Conservation (phyloP, 2,329 filamentous ascomycete genomes). For the Paraphaeosphaeria minitans region DNA sequence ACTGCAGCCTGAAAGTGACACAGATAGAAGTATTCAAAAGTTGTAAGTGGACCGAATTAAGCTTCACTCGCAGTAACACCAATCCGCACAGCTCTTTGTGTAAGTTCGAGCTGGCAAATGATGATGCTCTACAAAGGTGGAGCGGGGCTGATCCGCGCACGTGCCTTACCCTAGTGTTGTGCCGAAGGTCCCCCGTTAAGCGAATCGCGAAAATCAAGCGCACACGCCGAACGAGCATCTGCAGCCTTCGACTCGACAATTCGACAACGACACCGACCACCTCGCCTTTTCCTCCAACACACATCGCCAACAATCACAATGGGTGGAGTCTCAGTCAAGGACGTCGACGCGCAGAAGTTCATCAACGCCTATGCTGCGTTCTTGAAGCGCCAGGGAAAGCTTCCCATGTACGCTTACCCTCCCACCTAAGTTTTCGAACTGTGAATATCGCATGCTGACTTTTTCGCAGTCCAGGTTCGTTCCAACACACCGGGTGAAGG, state of each 20-base stretch:
- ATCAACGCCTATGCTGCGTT: constrained; percentile 84
- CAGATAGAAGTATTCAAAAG: no score
- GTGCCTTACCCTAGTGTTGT: background rate
- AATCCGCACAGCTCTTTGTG: background rate
- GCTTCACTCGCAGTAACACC: background rate
- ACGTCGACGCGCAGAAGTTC: constrained; percentile 90
- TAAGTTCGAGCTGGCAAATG: background rate
- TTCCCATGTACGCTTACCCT: constrained; percentile 63
- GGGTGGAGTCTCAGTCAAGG: constrained; percentile 81
- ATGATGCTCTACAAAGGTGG: background rate
- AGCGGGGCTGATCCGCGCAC: background rate
- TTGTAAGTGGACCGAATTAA: no score
- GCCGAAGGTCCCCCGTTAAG: background rate
- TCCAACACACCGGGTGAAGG: constrained; percentile 43
- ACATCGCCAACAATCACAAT: constrained; percentile 65
- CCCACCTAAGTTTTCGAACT: background rate
- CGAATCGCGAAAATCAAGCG: constrained; percentile 4
- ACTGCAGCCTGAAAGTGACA: no score
- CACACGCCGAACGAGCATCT: background rate
- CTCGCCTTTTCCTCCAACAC: constrained; percentile 8
- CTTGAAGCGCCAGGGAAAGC: constrained; percentile 93
- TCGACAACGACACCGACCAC: constrained; percentile 15
- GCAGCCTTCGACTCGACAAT: constrained; percentile 15
- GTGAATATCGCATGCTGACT: constrained; percentile 26
- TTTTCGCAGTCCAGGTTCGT: constrained; percentile 68